Base-by-base conservation (phyloP, 352 stramenopile species). In the Globisporangium cylindrosporum region DNA sequence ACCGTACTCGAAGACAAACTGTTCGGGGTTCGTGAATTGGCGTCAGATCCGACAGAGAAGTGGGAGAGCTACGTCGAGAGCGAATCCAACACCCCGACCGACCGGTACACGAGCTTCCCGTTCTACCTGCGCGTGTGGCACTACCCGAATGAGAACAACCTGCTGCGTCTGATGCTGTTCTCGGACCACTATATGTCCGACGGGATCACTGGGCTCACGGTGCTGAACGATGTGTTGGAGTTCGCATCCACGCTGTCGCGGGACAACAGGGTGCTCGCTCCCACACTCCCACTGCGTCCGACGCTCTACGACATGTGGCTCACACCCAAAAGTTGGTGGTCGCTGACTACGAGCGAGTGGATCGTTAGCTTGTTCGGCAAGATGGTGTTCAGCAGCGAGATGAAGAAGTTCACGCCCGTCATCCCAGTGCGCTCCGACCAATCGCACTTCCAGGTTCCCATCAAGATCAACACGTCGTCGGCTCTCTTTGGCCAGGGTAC, bases 111-210 rank as follows among this genome's bases (percentile, higher is more conserved):
- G n/a, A 59, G 86, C 62, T 84, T 88, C 66, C 75, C 76, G 56
- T 90, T 84, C 56, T 74, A 80, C 55, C 60, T 86, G 34, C 81
- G 74, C 0, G 68, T 82, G n/a, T 87, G 79, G 77, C 68, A 84
- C 0, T 77, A 85, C 54, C 64, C 29, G 12, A 34, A 49, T 0
- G 64, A 84, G 22, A n/a, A n/a, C n/a, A 27, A 73, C 43, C 64
- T 70, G 8, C 72, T 69, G 2, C 69, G 77, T 0, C 48, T 87
- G 12, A 72, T 87, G 64, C 66, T 56, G 72, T 77, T 34, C 29
- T 34, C 29, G 29, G 29, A 34, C 29, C 29, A 34, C 29, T 34
- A 34, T 5, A 34, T 34, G 62, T 77, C 73, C 2, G 79, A 88
- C 54, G 77, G 73, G 14, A 75, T 56, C 43, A 81, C 79, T 4